A percentile compares a stretch with the other conserved stretches of the same genome.
Conservation (phyloP, 2,329 filamentous ascomycete genomes). For the Alternaria sp. region DNA sequence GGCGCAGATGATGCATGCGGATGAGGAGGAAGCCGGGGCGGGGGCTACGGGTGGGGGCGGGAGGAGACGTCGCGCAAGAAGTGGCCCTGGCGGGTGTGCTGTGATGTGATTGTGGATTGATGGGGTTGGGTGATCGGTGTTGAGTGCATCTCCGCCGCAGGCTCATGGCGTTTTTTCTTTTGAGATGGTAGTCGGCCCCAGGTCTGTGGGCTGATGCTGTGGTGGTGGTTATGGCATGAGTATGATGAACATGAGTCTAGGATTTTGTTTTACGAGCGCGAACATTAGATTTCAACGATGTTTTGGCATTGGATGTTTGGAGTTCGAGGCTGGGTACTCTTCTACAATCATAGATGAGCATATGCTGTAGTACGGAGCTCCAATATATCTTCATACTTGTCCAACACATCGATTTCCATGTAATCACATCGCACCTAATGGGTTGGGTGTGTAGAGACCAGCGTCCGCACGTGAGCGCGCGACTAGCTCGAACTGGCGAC, state of each 20-base stretch:
- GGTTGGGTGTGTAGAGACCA: background rate
- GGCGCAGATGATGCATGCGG: slow-evolving; percentile 78
- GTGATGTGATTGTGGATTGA: slow-evolving; percentile 55
- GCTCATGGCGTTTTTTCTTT: background rate
- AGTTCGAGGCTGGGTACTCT: background rate
- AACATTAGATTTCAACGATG: background rate
- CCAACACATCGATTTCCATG: background rate
- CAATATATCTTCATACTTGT: background rate
- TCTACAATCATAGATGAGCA: background rate
- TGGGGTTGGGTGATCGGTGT: background rate
- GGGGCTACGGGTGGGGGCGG: slow-evolving; percentile 47
- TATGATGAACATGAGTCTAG: background rate
- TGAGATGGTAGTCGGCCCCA: background rate
- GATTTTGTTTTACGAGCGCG: background rate
- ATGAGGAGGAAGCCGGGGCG: slow-evolving; percentile 73
- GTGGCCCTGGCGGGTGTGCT: slow-evolving; percentile 54
- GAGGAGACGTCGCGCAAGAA: slow-evolving; percentile 54
- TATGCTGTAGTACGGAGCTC: background rate
- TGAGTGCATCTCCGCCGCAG: background rate
- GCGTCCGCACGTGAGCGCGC: background rate
- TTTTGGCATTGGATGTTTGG: background rate
- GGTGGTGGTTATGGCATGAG: background rate
- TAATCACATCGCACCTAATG: background rate
- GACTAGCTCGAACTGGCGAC: background rate
- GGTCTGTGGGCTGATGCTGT: background rate